Evolutionary conservation across 148 eudicot genomes (phyloP).

Genomic region (Rhododendron williamsianum): DNA sequence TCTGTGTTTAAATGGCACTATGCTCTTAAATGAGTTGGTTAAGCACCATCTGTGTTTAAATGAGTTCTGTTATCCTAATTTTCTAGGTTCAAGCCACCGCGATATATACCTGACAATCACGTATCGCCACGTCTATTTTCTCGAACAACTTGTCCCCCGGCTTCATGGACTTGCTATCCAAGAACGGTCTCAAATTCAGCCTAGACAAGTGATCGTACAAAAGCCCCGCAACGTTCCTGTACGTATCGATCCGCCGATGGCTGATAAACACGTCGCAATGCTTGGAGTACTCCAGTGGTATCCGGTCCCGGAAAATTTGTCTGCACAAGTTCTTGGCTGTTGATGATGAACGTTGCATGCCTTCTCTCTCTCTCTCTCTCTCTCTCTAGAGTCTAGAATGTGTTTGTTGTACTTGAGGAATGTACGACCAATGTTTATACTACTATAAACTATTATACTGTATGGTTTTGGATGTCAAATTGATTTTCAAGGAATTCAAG

Average conservation of each 20-base stretch:
- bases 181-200: constrained; percentile 32
- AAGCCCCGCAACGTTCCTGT: constrained; percentile 34
- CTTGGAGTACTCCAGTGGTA: not conserved
- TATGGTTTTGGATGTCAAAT: too few relatives aligned
- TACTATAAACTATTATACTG: too few relatives aligned
- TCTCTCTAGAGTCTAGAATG: not conserved
- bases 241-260: constrained; percentile 42
- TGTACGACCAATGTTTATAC: too few relatives aligned
- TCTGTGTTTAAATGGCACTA: too few relatives aligned
- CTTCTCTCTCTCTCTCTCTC: not conserved
- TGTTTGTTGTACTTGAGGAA: not conserved
- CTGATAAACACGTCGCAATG: constrained; percentile 36
- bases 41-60: too few relatives aligned
- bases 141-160: constrained; percentile 41
- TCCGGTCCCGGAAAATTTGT: not conserved
- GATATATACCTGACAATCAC: constrained; percentile 25
- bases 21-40: too few relatives aligned
- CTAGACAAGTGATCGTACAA: constrained; percentile 24
- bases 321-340: not conserved
- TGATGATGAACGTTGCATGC: constrained; percentile 6
- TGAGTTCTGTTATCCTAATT: too few relatives aligned
- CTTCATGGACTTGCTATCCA: constrained; percentile 42
- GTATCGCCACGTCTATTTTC: constrained; percentile 24
- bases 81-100: constrained; percentile 18
- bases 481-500: too few relatives aligned